phyloP scores from a whole-genome alignment of 495 filamentous ascomycete species.

The Hypoxylon crocopeplum region DNA sequence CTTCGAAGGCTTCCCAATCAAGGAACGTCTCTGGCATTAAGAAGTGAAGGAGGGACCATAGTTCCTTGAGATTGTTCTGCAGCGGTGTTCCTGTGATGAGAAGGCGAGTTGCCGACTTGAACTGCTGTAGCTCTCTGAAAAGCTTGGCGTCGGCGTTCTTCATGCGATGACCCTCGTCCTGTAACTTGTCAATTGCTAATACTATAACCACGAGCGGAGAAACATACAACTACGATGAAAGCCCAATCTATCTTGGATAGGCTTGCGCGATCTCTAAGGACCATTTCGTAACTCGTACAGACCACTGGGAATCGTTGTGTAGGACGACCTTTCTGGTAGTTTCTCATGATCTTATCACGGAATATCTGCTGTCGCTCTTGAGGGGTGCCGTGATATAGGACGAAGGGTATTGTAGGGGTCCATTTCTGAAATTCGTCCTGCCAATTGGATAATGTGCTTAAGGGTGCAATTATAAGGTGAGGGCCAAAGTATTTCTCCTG shows the following conservation, averaged over 20 bases:
- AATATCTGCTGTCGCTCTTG: slow-evolving; percentile 75
- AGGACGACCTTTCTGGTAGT: slow-evolving; percentile 51
- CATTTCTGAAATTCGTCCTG: slow-evolving; percentile 92
- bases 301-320: slow-evolving; percentile 82
- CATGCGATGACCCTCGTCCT: slow-evolving; percentile 95
- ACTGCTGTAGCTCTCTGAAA: slow-evolving; percentile 84
- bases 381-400: slow-evolving; percentile 88
- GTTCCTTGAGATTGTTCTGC: slow-evolving; percentile 93
- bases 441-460: slow-evolving; percentile 96
- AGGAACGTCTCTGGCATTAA: slow-evolving; percentile 91
- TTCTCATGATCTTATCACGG: slow-evolving; percentile 65
- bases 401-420: slow-evolving; percentile 83
- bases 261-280: slow-evolving; percentile 84
- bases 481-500: slow-evolving; percentile 81
- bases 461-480: slow-evolving; percentile 85
- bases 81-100: slow-evolving; percentile 95
- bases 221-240: slow-evolving; percentile 89
- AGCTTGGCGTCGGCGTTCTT: slow-evolving; percentile 96
- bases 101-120: slow-evolving; percentile 86
- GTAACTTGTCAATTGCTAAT: slow-evolving; percentile 8
- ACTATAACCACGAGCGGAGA: neutral
- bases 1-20: slow-evolving; percentile 86
- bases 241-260: slow-evolving; percentile 88
- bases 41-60: slow-evolving; percentile 96
- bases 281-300: slow-evolving; percentile 94